phyloP scores from a whole-genome alignment of 148 eudicot species.

The Amaranthus cruentus region DNA sequence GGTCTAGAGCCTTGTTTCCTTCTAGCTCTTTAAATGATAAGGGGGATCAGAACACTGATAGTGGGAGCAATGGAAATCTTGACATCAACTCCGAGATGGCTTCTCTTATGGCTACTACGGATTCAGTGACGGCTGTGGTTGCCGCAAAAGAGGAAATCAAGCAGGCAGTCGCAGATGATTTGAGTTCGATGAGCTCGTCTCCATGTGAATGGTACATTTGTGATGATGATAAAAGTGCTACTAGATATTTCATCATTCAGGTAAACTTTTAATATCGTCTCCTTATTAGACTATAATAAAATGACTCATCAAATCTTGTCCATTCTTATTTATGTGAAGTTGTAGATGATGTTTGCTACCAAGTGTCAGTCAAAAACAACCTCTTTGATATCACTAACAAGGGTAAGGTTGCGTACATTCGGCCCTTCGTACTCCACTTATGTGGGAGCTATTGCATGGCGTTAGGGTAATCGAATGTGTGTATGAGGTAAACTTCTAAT shows the following conservation, averaged over 20 bases:
- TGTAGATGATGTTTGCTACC: no score
- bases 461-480: no score
- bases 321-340: no score
- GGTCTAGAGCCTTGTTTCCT: constrained; percentile 53
- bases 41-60: constrained; percentile 14
- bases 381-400: no score
- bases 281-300: background rate
- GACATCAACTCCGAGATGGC: constrained; percentile 53
- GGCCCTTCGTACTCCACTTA: no score
- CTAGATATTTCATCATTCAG: constrained; percentile 88
- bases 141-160: constrained; percentile 97
- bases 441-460: no score
- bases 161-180: constrained; percentile 96
- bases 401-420: no score
- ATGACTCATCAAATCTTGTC: no score
- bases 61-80: constrained; percentile 10
- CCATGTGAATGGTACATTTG: constrained; percentile 97
- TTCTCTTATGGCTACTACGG: constrained; percentile 83
- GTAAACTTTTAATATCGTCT: constrained; percentile 22
- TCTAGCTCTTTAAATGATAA: constrained; percentile 45
- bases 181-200: constrained; percentile 63
- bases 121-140: constrained; percentile 88
- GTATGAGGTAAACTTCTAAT: no score
- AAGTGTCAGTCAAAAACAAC: no score
- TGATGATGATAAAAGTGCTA: constrained; percentile 74